Percentiles rank a stretch among this genome's conserved stretches.
These are phyloP conservation scores for Hanseniaspora gamundiae DNA, from an alignment of 1,139 yeast species.

Conservation along the genomic window DNA sequence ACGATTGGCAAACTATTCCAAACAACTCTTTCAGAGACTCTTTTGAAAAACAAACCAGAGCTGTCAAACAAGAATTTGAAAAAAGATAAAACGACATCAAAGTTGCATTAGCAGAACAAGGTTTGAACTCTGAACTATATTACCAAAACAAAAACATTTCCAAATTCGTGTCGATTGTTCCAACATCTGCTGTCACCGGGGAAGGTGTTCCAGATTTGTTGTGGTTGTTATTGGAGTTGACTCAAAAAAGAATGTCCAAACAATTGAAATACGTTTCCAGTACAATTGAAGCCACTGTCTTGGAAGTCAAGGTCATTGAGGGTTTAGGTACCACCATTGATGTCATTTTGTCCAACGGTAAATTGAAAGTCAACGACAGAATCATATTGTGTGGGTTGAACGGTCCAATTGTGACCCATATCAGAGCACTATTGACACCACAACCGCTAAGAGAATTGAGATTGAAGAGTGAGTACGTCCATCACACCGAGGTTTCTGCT, in stretches of 20 bases:
- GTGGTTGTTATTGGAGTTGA: constrained; percentile 87
- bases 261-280: constrained; percentile 88
- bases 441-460: constrained; percentile 96
- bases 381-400: constrained; percentile 94
- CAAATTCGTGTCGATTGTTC: constrained; percentile 89
- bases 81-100: constrained; percentile 78
- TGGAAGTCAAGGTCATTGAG: constrained; percentile 97
- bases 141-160: constrained; percentile 90
- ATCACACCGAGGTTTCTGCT: constrained; percentile 95
- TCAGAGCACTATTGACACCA: constrained; percentile 92
- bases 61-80: constrained; percentile 88
- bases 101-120: constrained; percentile 92
- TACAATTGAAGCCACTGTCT: constrained; percentile 85
- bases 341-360: constrained; percentile 92
- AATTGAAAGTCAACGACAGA: constrained; percentile 87
- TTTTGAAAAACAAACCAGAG: constrained; percentile 60
- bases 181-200: constrained; percentile 98
- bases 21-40: constrained; percentile 95
- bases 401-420: constrained; percentile 97
- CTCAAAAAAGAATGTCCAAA: constrained; percentile 97
- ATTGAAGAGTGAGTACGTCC: constrained; percentile 86
- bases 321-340: constrained; percentile 98
- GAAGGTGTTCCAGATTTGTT: constrained; percentile 99
- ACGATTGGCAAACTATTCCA: constrained; percentile 85
- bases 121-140: constrained; percentile 92